Evolutionary conservation across 352 stramenopile genomes (phyloP).

Genomic region (Pythium dissotocum): DNA sequence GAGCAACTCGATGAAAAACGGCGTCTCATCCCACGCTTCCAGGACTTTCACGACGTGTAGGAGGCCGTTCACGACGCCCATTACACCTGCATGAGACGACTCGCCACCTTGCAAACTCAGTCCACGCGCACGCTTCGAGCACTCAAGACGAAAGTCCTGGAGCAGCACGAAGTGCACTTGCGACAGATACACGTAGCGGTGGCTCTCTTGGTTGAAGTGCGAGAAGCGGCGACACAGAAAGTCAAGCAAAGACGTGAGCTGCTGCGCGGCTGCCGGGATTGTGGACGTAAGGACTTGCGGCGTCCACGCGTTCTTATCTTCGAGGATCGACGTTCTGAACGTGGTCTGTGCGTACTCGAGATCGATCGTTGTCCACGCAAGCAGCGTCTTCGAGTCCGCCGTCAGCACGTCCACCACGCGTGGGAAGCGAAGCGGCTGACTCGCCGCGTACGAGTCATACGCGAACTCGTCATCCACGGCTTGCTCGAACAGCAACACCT

Average conservation of each 20-base stretch:
- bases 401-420: conserved; percentile 70
- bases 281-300: neutral
- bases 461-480: conserved; percentile 58
- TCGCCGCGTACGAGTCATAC: conserved; percentile 54
- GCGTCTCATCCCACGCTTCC: conserved; percentile 63
- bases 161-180: conserved; percentile 67
- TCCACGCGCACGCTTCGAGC: conserved; percentile 13
- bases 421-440: conserved; percentile 42
- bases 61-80: conserved; percentile 50
- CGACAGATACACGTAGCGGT: conserved; percentile 77
- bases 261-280: conserved; percentile 23
- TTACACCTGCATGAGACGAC: conserved; percentile 31
- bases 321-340: conserved; percentile 22
- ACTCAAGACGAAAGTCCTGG: conserved; percentile 26
- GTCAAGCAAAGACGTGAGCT: conserved; percentile 56
- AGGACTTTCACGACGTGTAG: conserved; percentile 45
- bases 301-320: conserved; percentile 15
- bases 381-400: conserved; percentile 44
- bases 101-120: conserved; percentile 6
- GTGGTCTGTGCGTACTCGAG: conserved; percentile 50
- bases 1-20: conserved; percentile 67
- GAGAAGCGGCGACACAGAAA: conserved; percentile 69
- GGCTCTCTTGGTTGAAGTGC: conserved; percentile 60
- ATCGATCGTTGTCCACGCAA: conserved; percentile 68
- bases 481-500: conserved; percentile 75